Conservation (phyloP, 345 rosid genomes). For the Gossypium mustelinum region DNA sequence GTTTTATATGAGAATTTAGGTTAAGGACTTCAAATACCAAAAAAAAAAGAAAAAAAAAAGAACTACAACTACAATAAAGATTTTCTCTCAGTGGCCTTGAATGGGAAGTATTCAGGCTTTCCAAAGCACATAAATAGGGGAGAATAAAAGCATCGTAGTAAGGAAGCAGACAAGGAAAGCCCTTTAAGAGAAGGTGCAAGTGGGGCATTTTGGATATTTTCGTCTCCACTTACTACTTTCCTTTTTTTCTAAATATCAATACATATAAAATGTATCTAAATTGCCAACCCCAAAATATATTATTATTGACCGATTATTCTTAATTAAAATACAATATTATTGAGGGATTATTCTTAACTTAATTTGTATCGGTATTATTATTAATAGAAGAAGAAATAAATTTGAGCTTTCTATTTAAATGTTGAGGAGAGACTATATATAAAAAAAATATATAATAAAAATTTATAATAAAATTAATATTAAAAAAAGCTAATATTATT, state of each 20-base stretch:
- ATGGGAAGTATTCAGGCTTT: neutral
- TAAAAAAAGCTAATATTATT: too few relatives aligned
- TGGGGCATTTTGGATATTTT: neutral
- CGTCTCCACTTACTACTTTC: neutral
- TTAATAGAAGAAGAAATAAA: fast-evolving
- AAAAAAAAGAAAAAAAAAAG: too few relatives aligned
- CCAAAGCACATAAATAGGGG: neutral
- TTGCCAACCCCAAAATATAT: too few relatives aligned
- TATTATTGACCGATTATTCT: too few relatives aligned
- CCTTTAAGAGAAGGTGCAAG: neutral
- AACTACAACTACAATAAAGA: neutral
- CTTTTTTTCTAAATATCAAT: too few relatives aligned
- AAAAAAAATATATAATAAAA: too few relatives aligned
- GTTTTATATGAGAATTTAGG: neutral
- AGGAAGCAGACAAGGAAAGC: conserved; percentile 10
- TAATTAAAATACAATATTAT: too few relatives aligned
- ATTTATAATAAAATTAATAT: too few relatives aligned
- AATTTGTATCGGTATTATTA: too few relatives aligned
- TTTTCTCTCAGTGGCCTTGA: neutral
- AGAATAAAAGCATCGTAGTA: neutral
- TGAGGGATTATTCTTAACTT: fast-evolving
- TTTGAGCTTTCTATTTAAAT: fast-evolving
- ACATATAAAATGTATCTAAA: too few relatives aligned
- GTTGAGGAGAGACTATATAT: fast-evolving
- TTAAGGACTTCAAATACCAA: neutral